Evolutionary conservation across 352 stramenopile species (phyloP), one percentile per base, ranked within the genome.

Genomic region (Globisporangium orthogonon): DNA sequence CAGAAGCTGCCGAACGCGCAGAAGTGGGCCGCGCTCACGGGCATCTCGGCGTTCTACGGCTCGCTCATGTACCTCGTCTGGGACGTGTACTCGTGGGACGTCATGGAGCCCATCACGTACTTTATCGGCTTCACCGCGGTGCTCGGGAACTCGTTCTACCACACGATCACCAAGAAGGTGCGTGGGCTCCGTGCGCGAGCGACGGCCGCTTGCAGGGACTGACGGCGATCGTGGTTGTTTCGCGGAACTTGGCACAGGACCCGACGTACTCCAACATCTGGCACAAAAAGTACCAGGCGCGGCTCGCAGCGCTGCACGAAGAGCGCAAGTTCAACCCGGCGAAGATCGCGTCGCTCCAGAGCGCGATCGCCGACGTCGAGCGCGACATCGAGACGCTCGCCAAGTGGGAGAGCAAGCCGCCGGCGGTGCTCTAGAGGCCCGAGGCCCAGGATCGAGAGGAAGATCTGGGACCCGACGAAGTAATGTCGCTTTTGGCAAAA

Each of bases 31-130:
- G 76, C 63, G 29, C 66, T 89, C 31, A 78, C 74, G 28, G 74
- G 73, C 3, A 69, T 92, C 60, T 83, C 78, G 28, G 65, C 67
- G 11, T 81, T 92, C 62, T 92, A 92, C 65, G 73, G 76, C 18
- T 61, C 66, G 28, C 65, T 91, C 47, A 89, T 88, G 76, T 93
- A 91, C 66, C 74, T 75, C 28, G 83, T 93, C 47, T 93, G 83
- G 83, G 77, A 93, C 41, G 83, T 93, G 35, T 93, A 93, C 60
- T 93, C 83, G 53, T 95, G 85, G 85, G 85, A 95, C 58, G 77
- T 95, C 51, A 95, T 95, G 85, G 85, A 95, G 63, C 85, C 85
- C 23, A 91, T 95, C 58, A 92, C 85, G 63, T 95, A 95, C 67
- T 94, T 94, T 62, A 89, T 95, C 67, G 81, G 83, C 52, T 94